phyloP scores from a whole-genome alignment of 2,329 filamentous ascomycete genomes.

The Lachnellula subtilissima region DNA sequence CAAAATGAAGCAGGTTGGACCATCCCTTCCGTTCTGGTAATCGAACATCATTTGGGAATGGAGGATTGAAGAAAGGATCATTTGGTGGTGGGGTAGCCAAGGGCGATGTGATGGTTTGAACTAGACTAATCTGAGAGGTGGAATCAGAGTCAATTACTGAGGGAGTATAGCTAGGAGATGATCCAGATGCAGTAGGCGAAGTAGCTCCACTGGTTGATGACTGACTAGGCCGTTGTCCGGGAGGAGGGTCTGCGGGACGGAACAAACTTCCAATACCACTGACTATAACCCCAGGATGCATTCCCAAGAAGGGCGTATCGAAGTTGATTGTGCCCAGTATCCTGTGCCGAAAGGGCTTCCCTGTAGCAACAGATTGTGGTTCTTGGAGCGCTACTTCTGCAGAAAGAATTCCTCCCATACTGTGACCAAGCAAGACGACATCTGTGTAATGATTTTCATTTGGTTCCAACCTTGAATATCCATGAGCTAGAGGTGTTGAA shows the following conservation, averaged over 20 bases:
- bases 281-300: conserved; percentile 83
- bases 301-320: conserved; percentile 80
- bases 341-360: conserved; percentile 57
- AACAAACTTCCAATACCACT: conserved; percentile 79
- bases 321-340: conserved; percentile 78
- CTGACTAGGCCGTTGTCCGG: conserved; percentile 9
- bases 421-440: conserved; percentile 79
- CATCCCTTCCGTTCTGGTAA: conserved; percentile 66
- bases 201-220: conserved; percentile 12
- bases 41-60: conserved; percentile 69
- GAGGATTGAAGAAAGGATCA: conserved; percentile 69
- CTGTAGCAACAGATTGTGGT: conserved; percentile 15
- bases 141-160: conserved; percentile 18
- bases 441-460: conserved; percentile 72
- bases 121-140: conserved; percentile 19
- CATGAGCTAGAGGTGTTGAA: conserved; percentile 13
- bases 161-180: conserved; percentile 17
- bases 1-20: conserved; percentile 66
- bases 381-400: conserved; percentile 69
- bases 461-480: conserved; percentile 56
- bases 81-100: conserved; percentile 21
- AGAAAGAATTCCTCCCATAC: conserved; percentile 80
- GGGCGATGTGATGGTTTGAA: conserved; percentile 24
- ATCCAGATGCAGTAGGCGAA: conserved; percentile 15
- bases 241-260: conserved; percentile 38